Evolutionary conservation across 2,329 filamentous ascomycete genomes (phyloP).

Genomic region (Cercospora berteroae): DNA sequence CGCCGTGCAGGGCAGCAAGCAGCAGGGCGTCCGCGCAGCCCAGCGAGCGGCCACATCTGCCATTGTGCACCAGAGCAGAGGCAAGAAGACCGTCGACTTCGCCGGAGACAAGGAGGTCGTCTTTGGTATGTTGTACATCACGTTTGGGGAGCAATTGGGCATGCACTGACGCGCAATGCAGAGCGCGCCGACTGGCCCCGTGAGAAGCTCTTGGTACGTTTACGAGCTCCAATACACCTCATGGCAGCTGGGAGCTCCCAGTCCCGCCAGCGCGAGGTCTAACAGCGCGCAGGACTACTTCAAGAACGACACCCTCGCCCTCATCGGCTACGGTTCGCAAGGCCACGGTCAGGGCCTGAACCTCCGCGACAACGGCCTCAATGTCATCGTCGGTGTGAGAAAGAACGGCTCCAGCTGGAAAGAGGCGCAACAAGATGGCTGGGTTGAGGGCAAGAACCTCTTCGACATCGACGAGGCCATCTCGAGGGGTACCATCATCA

Average conservation of each 20-base stretch:
- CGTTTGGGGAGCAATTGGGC: conserved; percentile 14
- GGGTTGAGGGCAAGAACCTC: conserved; percentile 97
- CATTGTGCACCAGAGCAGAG: conserved; percentile 65
- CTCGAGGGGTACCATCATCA: conserved; percentile 86
- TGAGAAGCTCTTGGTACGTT: conserved; percentile 89
- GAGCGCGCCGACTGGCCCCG: conserved; percentile 98
- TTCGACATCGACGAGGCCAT: conserved; percentile 99
- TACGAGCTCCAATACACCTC: conserved; percentile 10
- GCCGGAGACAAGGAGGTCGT: conserved; percentile 92
- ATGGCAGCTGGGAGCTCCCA: neutral
- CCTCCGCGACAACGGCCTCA: conserved; percentile 98
- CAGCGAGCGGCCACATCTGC: conserved; percentile 48
- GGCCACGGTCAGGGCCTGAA: conserved; percentile 99
- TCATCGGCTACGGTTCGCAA: conserved; percentile 98
- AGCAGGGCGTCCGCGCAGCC: conserved; percentile 42
- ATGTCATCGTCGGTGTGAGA: conserved; percentile 97
- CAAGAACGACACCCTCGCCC: conserved; percentile 98
- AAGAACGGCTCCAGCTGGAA: conserved; percentile 99
- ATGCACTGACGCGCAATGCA: conserved; percentile 41
- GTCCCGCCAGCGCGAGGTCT: conserved; percentile 23
- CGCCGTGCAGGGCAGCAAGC: conserved; percentile 52
- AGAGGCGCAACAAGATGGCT: conserved; percentile 94
- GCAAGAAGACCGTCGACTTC: conserved; percentile 99
- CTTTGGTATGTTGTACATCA: conserved; percentile 63
- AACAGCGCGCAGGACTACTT: conserved; percentile 77